Conservation (phyloP, 768 basidiomycete genomes). For the Lanmaoa rubissima region DNA sequence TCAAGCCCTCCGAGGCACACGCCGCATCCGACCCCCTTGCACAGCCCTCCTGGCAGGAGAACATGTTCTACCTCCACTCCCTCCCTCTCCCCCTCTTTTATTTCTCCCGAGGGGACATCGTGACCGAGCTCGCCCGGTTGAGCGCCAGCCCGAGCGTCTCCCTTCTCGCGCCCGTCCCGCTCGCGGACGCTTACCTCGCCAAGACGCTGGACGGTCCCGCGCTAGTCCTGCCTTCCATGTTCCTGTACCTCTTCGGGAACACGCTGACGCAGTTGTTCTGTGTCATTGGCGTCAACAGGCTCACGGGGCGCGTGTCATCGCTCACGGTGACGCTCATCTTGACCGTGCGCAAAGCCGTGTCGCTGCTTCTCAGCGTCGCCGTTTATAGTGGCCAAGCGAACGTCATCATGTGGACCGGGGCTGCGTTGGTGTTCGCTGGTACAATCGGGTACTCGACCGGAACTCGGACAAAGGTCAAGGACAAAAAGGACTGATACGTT, state of each 20-base stretch:
- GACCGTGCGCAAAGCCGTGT: constrained; percentile 78
- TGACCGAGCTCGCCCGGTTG: constrained; percentile 18
- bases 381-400: constrained; percentile 41
- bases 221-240: constrained; percentile 52
- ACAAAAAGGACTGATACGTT: constrained; percentile 25
- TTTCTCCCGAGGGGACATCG: constrained; percentile 54
- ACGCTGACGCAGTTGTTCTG: constrained; percentile 84
- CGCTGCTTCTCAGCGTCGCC: constrained; percentile 67
- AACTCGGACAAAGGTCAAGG: constrained; percentile 11
- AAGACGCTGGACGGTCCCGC: constrained; percentile 2
- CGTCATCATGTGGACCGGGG: constrained; percentile 65
- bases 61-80: constrained; percentile 88
- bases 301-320: constrained; percentile 73
- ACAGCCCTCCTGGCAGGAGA: constrained; percentile 74
- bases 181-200: not conserved
- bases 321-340: constrained; percentile 78
- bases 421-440: constrained; percentile 64
- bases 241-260: constrained; percentile 68
- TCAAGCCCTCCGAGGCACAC: constrained; percentile 27
- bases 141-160: constrained; percentile 11
- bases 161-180: constrained; percentile 14
- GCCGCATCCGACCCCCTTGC: constrained; percentile 15
- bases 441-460: constrained; percentile 62
- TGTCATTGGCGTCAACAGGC: constrained; percentile 80
- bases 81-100: constrained; percentile 77